These are phyloP conservation scores for Diplotaxis tenuifolia DNA, from an alignment of 345 rosid species.

Conservation along the genomic window DNA sequence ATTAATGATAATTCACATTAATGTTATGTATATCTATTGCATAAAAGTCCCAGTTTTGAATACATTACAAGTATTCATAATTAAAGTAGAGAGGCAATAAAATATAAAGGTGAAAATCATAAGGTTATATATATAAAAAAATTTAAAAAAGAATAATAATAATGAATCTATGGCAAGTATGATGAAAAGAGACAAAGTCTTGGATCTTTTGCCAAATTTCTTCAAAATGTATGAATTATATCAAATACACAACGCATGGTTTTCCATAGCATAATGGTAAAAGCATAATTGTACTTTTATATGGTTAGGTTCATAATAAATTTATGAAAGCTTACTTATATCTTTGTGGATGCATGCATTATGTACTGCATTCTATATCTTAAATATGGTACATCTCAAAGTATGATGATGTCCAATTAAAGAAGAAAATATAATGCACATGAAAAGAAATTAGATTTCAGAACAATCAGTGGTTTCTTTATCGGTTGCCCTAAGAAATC, in stretches of 20 bases:
- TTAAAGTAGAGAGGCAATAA: no score
- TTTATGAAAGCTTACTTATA: background rate
- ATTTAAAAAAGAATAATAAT: no score
- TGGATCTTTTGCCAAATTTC: background rate
- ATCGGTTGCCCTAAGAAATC: background rate
- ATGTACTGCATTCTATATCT: background rate
- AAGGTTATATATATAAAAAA: no score
- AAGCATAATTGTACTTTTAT: background rate
- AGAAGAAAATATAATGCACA: background rate
- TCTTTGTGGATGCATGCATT: slow-evolving; percentile 19
- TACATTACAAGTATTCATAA: no score
- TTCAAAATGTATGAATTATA: background rate
- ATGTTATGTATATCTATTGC: no score
- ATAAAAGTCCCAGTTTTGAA: no score
- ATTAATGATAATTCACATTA: no score
- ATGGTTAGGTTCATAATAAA: background rate
- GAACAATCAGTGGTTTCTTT: background rate
- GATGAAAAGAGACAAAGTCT: background rate
- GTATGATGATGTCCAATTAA: background rate
- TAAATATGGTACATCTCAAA: background rate
- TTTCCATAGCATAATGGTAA: slow-evolving; percentile 14
- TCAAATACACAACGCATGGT: background rate
- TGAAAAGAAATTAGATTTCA: background rate
- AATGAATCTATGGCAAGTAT: background rate
- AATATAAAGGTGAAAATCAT: no score